Evolutionary conservation across 768 basidiomycete species (phyloP), one percentile per base, ranked within the genome.

Genomic region (Floccularia luteovirens): DNA sequence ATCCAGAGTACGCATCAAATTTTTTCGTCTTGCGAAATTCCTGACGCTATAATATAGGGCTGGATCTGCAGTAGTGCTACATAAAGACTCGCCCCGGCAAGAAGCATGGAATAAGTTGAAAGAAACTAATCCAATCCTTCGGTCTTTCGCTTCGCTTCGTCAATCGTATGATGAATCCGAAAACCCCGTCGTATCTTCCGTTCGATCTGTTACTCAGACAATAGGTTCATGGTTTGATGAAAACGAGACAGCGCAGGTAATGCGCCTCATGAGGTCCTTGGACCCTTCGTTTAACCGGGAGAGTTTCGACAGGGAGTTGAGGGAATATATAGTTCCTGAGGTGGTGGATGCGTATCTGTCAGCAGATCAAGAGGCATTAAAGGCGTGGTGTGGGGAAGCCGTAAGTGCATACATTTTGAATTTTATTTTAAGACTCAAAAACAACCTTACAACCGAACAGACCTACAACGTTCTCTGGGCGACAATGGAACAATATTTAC

Each of bases 401-500:
- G 93, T 94, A 55, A 57, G 92, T 47, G 36, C 21, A 27, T 7
- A 23, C 17, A n/a, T 13, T 30, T 25, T 63, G 7, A 23, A 36
- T 30, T 12, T 19, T 22, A 44, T 33, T 21, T 38, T 28, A 16
- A 24, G 4, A 20, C n/a, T n/a, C n/a, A n/a, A n/a, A n/a, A n/a
- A 17, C 24, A 5, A 24, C 22, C 7, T 38, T 22, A 0, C 35
- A 21, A 14, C 21, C 7, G 14, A 46, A 24, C 30, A 94, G 91
- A 93, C 93, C 4, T 97, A 92, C 57, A 96, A 94, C 49, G 90
- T 98, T n/a, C 72, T 97, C 3, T 94, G 93, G 87, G 94, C 94
- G 5, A 94, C 92, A 5, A 89, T 99, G 79, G 91, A 93, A 49
- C 84, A 88, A 51, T 97, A 91, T 57, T 74, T 93, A 36, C 74